A percentile compares a stretch with the other conserved stretches of the same genome.
These are phyloP conservation scores for Chalaropsis ovoidea DNA, from an alignment of 2,329 filamentous ascomycete genomes.

Conservation along the genomic window DNA sequence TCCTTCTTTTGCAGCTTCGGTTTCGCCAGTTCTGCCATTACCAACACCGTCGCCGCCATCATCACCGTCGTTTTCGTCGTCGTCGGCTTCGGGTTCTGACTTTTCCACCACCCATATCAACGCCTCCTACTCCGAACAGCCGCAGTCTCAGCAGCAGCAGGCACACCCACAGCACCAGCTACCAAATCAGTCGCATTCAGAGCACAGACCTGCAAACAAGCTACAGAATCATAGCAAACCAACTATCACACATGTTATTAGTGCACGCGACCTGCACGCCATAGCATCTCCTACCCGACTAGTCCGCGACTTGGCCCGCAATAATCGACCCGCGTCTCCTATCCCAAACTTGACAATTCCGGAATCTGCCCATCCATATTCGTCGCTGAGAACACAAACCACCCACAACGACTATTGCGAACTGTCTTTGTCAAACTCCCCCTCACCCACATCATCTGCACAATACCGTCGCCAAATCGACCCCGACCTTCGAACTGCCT, in stretches of 20 bases:
- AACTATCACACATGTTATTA: conserved; percentile 6
- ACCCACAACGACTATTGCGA: not conserved
- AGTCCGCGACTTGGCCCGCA: conserved; percentile 3
- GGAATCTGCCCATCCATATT: not conserved
- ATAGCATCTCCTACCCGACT: not conserved
- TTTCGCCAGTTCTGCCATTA: not conserved
- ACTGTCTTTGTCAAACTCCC: not conserved
- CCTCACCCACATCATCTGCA: not conserved
- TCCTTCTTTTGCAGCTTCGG: not conserved
- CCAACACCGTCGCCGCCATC: conserved; percentile 4
- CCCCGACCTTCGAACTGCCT: not conserved
- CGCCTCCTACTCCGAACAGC: not conserved
- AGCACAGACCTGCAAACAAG: not conserved
- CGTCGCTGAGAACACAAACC: not conserved
- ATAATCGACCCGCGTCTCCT: not conserved
- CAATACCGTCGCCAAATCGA: not conserved
- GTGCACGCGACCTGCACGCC: not conserved
- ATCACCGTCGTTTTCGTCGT: not conserved
- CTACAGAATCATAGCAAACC: not conserved
- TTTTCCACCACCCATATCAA: not conserved
- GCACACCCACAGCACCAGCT: not conserved
- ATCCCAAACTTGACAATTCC: not conserved
- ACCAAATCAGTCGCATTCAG: not conserved
- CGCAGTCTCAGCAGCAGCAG: not conserved
- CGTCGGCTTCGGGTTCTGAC: conserved; percentile 12